phyloP scores from a whole-genome alignment of 1,284 basidiomycete species.

The Peniophora sp. region DNA sequence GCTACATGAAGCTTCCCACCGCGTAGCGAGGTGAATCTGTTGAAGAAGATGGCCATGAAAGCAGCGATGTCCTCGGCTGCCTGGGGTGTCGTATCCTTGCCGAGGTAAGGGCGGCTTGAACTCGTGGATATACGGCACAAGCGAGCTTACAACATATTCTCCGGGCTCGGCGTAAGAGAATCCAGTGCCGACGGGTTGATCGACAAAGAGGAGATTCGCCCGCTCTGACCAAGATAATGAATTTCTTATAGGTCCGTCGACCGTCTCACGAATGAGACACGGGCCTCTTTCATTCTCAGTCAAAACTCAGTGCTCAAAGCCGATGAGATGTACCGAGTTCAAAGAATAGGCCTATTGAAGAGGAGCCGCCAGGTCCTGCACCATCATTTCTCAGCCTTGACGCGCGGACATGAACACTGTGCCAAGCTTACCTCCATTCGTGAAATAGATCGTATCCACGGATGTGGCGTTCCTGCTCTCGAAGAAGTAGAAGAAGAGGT shows the following conservation, averaged over 20 bases:
- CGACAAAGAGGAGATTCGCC: not conserved
- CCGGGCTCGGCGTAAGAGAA: not conserved
- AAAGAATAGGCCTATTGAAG: not conserved
- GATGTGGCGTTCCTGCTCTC: slow-evolving; percentile 33
- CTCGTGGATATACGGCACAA: not conserved
- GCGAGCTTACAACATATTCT: not conserved
- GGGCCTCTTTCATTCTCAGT: too few relatives aligned
- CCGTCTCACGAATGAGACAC: not conserved
- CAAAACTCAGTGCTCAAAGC: too few relatives aligned
- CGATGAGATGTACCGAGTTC: not conserved
- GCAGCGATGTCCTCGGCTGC: slow-evolving; percentile 36
- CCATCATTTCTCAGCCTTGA: not conserved
- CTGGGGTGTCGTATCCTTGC: slow-evolving; percentile 25
- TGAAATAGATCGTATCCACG: slow-evolving; percentile 30
- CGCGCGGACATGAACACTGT: not conserved
- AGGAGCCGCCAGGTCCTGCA: not conserved
- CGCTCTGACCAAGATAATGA: not conserved
- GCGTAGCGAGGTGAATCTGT: slow-evolving; percentile 28
- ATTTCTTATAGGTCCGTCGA: not conserved
- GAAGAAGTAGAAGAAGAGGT: slow-evolving; percentile 81
- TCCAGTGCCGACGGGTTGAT: not conserved
- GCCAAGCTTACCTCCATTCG: not conserved
- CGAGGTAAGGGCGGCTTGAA: not conserved
- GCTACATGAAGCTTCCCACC: slow-evolving; percentile 35
- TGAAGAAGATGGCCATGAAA: slow-evolving; percentile 37